phyloP scores from a whole-genome alignment of 2,329 filamentous ascomycete species.

The Aspergillus sp. region DNA sequence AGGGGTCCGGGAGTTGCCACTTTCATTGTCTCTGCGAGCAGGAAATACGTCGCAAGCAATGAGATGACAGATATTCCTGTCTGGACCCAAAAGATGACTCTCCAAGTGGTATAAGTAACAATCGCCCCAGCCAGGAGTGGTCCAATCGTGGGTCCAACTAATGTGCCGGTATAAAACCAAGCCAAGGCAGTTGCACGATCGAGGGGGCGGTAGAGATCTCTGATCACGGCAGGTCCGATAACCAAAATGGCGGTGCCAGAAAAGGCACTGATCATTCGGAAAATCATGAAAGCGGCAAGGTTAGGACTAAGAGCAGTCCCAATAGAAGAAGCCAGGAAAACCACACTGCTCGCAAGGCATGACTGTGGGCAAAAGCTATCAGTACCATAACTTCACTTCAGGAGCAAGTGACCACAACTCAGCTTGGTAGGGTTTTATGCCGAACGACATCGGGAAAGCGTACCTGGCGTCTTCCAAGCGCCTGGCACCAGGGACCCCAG shows the following conservation, averaged over 20 bases:
- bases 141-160: neutral
- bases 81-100: constrained; percentile 4
- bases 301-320: neutral
- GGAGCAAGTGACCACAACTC: neutral
- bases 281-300: neutral
- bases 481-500: neutral
- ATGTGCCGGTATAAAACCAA: neutral
- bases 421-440: neutral
- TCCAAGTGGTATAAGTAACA: constrained; percentile 2
- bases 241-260: neutral
- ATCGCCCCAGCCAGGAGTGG: neutral
- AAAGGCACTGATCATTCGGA: constrained; percentile 1
- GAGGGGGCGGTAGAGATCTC: neutral
- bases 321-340: neutral
- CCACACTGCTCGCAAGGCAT: neutral
- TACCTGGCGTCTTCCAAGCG: neutral
- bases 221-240: neutral
- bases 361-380: neutral
- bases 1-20: neutral
- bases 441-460: neutral
- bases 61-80: neutral
- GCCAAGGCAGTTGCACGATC: neutral
- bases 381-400: neutral
- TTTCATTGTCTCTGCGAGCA: neutral
- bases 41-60: neutral